Evolutionary conservation across 768 basidiomycete species (phyloP), one percentile per base, ranked within the genome.

Genomic region (Nidularia pulvinata): DNA sequence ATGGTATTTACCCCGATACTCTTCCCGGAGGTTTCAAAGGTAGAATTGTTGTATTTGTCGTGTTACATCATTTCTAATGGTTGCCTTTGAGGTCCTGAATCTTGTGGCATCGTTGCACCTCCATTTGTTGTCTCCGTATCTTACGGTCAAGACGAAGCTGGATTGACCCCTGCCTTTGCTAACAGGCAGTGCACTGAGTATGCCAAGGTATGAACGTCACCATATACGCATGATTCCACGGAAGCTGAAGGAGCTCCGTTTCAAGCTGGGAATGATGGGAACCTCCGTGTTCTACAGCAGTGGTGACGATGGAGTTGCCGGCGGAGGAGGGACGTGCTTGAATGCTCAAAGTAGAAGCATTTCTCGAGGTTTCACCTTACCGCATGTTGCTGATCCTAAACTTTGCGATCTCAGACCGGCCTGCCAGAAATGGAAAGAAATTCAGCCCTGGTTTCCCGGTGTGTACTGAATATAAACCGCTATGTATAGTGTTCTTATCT

Each of bases 231-330:
- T 42, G 5, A 13, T 19, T 42, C 16, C 11, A 13, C 3, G 13
- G 11, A 42, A 19, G 11, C 3, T 42, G 13, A 13, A 42, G 39
- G 11, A 13, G 39, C 11, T 42, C 39, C 11, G 11, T 42, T 4
- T 11, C 39, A 13, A 77, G 63, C 80, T 89, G 36, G 85, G 85
- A 19, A 68, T 80, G 22, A 78, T 86, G 50, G 88, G 87, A 11
- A 73, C 82, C 14, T 81, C 83, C 4, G 53, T 89, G 4, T 60
- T 83, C 33, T 84, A 85, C 66, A 73, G 77, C 36, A 82, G 82
- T 35, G 86, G 88, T 9, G 86, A 89, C 49, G 60, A 67, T 11
- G 86, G 86, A 35, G 85, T 85, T 34, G 70, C 67, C 34, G 72
- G 71, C 22, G 67, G 69, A 52, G 54, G 62, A 19, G 69, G 63